Percentiles rank a stretch among this genome's conserved stretches.
Conservation (phyloP, 2,329 filamentous ascomycete genomes). For the Coniochaeta ligniaria region DNA sequence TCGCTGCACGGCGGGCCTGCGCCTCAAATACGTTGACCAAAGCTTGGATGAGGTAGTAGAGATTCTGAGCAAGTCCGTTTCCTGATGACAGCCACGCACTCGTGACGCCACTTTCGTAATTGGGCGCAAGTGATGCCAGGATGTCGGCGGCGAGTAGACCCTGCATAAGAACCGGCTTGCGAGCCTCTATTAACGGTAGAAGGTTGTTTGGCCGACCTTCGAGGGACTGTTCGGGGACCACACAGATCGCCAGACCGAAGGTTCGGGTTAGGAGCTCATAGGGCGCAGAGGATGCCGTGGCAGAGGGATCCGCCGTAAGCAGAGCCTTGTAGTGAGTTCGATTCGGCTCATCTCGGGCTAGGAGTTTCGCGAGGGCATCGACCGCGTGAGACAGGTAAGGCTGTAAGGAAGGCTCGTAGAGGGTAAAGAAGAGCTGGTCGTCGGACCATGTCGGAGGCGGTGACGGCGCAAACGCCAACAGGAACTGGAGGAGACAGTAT, state of each 20-base stretch:
- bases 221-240: slow-evolving; percentile 62
- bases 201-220: slow-evolving; percentile 52
- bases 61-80: slow-evolving; percentile 75
- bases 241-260: slow-evolving; percentile 80
- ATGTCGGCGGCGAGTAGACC: slow-evolving; percentile 88
- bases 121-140: slow-evolving; percentile 60
- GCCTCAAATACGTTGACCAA: slow-evolving; percentile 52
- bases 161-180: slow-evolving; percentile 88
- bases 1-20: slow-evolving; percentile 24
- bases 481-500: slow-evolving; percentile 76
- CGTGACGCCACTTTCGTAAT: slow-evolving; percentile 62
- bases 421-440: slow-evolving; percentile 64
- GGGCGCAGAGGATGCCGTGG: slow-evolving; percentile 43
- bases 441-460: slow-evolving; percentile 56
- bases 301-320: slow-evolving; percentile 62
- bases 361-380: slow-evolving; percentile 82
- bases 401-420: slow-evolving; percentile 75
- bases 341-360: slow-evolving; percentile 92
- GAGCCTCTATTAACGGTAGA: slow-evolving; percentile 65
- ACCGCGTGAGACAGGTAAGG: slow-evolving; percentile 85
- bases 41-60: slow-evolving; percentile 69
- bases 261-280: slow-evolving; percentile 79
- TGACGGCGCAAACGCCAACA: slow-evolving; percentile 81
- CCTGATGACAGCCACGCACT: slow-evolving; percentile 75
- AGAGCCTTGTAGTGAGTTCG: slow-evolving; percentile 76